phyloP scores from a whole-genome alignment of 1,139 yeast species.

The Nematodospora anomalae region DNA sequence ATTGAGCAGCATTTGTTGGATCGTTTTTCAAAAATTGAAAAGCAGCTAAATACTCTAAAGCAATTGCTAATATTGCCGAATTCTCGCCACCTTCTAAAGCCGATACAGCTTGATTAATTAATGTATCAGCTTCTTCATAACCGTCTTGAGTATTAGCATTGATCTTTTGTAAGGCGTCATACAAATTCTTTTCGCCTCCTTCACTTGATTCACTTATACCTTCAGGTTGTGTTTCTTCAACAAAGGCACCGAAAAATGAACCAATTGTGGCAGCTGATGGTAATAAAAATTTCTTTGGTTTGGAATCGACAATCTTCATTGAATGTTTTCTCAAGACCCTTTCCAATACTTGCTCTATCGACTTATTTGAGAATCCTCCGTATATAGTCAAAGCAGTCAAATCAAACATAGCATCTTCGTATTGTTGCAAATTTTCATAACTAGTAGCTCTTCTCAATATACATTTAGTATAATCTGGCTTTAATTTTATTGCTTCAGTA shows the following conservation, averaged over 20 bases:
- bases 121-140: constrained; percentile 71
- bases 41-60: constrained; percentile 81
- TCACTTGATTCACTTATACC: constrained; percentile 50
- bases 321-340: constrained; percentile 82
- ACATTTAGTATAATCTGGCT: constrained; percentile 91
- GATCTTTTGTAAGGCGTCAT: constrained; percentile 66
- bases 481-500: constrained; percentile 76
- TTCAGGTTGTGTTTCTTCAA: constrained; percentile 44
- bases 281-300: constrained; percentile 56
- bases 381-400: constrained; percentile 78
- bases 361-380: constrained; percentile 77
- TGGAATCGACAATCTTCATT: constrained; percentile 61
- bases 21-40: constrained; percentile 82
- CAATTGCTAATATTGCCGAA: constrained; percentile 52
- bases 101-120: constrained; percentile 65
- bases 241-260: constrained; percentile 82
- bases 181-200: constrained; percentile 62
- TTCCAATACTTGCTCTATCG: constrained; percentile 81
- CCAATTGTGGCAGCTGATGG: constrained; percentile 87
- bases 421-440: constrained; percentile 75
- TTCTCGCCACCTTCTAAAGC: constrained; percentile 40
- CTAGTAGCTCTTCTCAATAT: constrained; percentile 78
- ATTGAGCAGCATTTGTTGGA: constrained; percentile 57
- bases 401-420: constrained; percentile 87
- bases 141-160: constrained; percentile 66